phyloP scores from a whole-genome alignment of 805 yeast genomes.

The Saccharomycopsis sp. region DNA sequence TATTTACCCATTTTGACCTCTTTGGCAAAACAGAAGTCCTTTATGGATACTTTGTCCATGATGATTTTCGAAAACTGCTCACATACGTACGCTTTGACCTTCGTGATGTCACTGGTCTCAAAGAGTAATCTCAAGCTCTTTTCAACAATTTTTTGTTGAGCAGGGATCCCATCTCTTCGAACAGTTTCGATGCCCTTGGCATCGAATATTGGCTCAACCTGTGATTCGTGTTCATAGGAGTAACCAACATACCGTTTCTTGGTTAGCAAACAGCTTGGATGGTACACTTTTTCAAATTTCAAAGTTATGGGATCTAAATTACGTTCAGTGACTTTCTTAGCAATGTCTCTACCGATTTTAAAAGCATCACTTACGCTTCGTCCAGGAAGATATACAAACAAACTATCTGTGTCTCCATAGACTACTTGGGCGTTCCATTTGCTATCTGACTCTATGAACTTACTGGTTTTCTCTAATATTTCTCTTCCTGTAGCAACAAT shows the following conservation, averaged over 20 bases:
- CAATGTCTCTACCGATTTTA: conserved; percentile 62
- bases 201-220: conserved; percentile 63
- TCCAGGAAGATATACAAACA: conserved; percentile 88
- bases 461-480: conserved; percentile 64
- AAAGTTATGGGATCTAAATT: conserved; percentile 79
- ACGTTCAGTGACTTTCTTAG: conserved; percentile 49
- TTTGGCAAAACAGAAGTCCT: conserved; percentile 87
- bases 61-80: conserved; percentile 62
- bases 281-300: conserved; percentile 89
- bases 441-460: conserved; percentile 50
- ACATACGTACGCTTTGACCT: conserved; percentile 58
- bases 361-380: conserved; percentile 73
- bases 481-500: conserved; percentile 90
- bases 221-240: conserved; percentile 55
- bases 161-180: conserved; percentile 90
- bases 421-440: conserved; percentile 88
- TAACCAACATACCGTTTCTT: conserved; percentile 92
- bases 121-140: conserved; percentile 61
- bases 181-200: conserved; percentile 97
- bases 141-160: conserved; percentile 79
- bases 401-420: conserved; percentile 93
- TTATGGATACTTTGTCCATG: conserved; percentile 55
- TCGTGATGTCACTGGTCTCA: conserved; percentile 62
- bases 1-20: conserved; percentile 84
- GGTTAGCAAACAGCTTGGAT: conserved; percentile 73